These are phyloP conservation scores for Fusarium redolens DNA, from an alignment of 2,329 filamentous ascomycete genomes.

Conservation along the genomic window DNA sequence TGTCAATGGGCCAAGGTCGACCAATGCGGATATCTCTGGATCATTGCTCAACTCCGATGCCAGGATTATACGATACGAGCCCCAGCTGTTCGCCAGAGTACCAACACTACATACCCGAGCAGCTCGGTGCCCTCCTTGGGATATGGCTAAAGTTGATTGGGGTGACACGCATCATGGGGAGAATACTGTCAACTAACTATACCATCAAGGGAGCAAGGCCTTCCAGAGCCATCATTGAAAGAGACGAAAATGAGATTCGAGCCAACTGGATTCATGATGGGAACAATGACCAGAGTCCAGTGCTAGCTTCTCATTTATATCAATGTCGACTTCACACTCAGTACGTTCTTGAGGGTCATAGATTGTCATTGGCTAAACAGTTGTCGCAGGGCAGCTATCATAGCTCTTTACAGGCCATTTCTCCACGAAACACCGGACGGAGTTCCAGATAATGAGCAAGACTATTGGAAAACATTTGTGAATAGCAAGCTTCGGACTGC, in stretches of 20 bases:
- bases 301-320: neutral
- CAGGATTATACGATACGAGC: neutral
- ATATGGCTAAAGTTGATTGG: neutral
- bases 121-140: neutral
- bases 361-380: neutral
- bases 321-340: neutral
- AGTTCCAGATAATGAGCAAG: neutral
- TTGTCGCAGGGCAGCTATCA: neutral
- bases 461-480: neutral
- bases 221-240: neutral
- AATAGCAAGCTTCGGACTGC: neutral
- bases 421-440: neutral
- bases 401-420: neutral
- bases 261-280: neutral
- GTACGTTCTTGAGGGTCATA: neutral
- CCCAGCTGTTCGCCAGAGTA: neutral
- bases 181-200: neutral
- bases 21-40: constrained; percentile 24
- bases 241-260: neutral
- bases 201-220: neutral
- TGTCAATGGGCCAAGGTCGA: constrained; percentile 24
- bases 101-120: neutral
- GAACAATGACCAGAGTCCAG: neutral
- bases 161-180: neutral
- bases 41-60: neutral